Evolutionary conservation across 371 early-diverging fungal genomes (phyloP).

Genomic region (Furculomyces boomerangus): DNA sequence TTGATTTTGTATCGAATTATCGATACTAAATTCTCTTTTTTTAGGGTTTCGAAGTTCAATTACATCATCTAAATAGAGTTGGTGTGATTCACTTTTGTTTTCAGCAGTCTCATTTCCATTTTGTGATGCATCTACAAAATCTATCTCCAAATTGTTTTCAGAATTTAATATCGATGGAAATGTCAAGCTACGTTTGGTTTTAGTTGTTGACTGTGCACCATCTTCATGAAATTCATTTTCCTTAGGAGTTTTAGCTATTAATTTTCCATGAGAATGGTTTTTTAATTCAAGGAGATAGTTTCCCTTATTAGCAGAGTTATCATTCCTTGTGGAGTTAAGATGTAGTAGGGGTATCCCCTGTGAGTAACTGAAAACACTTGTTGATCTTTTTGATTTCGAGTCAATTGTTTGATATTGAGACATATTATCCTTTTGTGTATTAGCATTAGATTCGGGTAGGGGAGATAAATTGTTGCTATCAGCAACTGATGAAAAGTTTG

Average conservation of each 20-base stretch:
- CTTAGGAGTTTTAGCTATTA: not conserved
- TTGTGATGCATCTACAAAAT: not conserved
- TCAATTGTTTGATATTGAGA: too few species aligned
- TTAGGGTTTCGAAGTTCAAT: not conserved
- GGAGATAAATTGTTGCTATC: not conserved
- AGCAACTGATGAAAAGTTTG: not conserved
- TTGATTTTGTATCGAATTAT: not conserved
- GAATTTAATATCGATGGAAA: not conserved
- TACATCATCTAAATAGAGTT: not conserved
- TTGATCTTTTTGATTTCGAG: too few species aligned
- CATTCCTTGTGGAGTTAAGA: not conserved
- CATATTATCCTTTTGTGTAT: too few species aligned
- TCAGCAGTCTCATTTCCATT: not conserved
- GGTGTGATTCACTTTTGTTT: not conserved
- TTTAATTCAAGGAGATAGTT: not conserved
- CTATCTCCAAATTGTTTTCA: not conserved
- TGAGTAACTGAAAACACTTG: not conserved
- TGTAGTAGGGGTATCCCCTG: not conserved
- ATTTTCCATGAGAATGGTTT: not conserved
- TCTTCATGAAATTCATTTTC: not conserved
- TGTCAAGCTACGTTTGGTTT: not conserved
- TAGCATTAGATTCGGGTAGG: not conserved
- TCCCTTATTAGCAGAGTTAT: not conserved
- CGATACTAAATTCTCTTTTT: not conserved
- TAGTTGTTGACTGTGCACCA: not conserved